Base-by-base conservation (phyloP, 192 early-diverging fungal genomes). In the Gigaspora rosea region DNA sequence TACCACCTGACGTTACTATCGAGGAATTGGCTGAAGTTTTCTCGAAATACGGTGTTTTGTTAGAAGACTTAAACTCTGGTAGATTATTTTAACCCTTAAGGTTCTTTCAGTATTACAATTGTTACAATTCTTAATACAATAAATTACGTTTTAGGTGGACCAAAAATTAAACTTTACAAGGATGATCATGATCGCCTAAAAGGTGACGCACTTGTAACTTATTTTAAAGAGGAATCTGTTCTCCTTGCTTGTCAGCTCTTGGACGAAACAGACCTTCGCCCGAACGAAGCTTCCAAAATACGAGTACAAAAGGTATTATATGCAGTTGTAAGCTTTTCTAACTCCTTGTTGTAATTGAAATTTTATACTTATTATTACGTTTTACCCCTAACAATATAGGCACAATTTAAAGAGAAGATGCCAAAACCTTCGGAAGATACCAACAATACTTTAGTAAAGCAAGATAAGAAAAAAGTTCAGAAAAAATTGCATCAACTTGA, bases 121-220 rank as follows among this genome's bases (percentile, higher is more conserved):
- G 36, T 41, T 41, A 41, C 56, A 27, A 15, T 54, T 49, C 51
- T 22, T 3, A 35, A 35, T 49, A 61, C 12, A 33, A 72, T 58
- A 22, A 47, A 73, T 32, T 76, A 66, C 63, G 8, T 47, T 22
- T 71, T 86, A 92, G 95, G 92, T 27, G 82, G 90, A 68, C 95
- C 96, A 11, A 91, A 90, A 57, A 94, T 99, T 73, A 99, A 98
- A 78, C 78, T 99, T 62, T 99, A 99, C 78, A 85, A 82, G 15
- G 85, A 95, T 64, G 82, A 78, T n/a, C 78, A 90, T 8, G 92
- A 91, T 9, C 73, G 78, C 9, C 78, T 89, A 32, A 97, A 96
- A 79, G 97, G 97, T 2, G 97, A 99, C 81, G 97, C 91, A 8
- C 82, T 99, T 8, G 91, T 99, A 8, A 93, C 91, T 13, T 99